Evolutionary conservation across 345 rosid species (phyloP).

Genomic region (Populus simonii): DNA sequence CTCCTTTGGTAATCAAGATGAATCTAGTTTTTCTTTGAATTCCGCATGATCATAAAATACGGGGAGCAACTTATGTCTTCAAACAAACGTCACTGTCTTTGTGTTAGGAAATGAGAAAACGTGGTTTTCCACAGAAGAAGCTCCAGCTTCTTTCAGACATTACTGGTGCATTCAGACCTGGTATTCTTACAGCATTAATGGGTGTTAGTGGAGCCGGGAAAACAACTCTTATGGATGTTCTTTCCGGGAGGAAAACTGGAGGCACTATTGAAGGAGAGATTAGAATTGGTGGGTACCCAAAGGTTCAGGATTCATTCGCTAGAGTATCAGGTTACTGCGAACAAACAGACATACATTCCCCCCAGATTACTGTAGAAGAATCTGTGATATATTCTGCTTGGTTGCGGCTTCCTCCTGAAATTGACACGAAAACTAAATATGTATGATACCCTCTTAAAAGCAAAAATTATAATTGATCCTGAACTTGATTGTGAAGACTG

Average conservation of each 20-base stretch:
- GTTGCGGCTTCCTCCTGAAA: slow-evolving; percentile 64
- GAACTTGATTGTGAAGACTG: background rate
- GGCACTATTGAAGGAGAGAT: slow-evolving; percentile 75
- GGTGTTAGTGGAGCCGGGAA: slow-evolving; percentile 95
- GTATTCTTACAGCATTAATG: slow-evolving; percentile 81
- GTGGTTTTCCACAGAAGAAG: slow-evolving; percentile 45
- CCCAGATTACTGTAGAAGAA: slow-evolving; percentile 64
- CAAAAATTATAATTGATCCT: background rate
- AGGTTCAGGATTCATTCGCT: slow-evolving; percentile 73
- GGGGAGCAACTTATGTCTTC: background rate
- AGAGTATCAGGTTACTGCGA: slow-evolving; percentile 84
- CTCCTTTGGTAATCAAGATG: slow-evolving; percentile 51
- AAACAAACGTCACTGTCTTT: background rate
- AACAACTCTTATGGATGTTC: slow-evolving; percentile 81
- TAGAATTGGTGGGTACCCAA: slow-evolving; percentile 59
- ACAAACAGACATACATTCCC: slow-evolving; percentile 80
- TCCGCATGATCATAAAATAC: background rate
- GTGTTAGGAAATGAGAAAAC: slow-evolving; percentile 53
- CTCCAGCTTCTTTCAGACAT: slow-evolving; percentile 62
- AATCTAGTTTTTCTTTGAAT: background rate
- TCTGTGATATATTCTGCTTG: slow-evolving; percentile 73
- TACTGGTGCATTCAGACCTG: slow-evolving; percentile 69
- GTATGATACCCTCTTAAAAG: slow-evolving; percentile 28
- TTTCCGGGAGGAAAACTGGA: slow-evolving; percentile 76
- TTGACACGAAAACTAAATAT: slow-evolving; percentile 50